Conservation (phyloP, 176 grass and related monocot species). For the Avena sativa region DNA sequence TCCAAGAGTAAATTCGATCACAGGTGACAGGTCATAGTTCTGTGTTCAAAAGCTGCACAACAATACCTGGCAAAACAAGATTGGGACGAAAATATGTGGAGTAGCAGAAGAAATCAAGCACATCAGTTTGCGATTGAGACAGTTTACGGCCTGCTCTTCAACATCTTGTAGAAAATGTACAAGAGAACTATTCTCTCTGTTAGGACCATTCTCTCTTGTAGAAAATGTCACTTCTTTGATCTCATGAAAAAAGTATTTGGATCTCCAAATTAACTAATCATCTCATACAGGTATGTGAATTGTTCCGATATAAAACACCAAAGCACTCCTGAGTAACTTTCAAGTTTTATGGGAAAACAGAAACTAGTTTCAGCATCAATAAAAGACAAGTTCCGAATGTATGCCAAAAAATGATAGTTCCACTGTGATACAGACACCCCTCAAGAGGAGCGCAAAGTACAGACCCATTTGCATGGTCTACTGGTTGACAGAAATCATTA, state of each 20-base stretch:
- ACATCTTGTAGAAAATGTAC: too few species aligned
- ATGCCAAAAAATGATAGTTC: not conserved
- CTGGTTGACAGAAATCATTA: not conserved
- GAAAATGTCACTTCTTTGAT: too few species aligned
- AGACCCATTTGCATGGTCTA: too few species aligned
- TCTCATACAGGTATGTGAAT: not conserved
- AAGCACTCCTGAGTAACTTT: not conserved
- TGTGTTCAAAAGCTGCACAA: too few species aligned
- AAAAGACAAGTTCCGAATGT: not conserved
- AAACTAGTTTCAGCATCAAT: conserved; percentile 7
- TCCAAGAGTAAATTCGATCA: not conserved
- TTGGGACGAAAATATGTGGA: too few species aligned
- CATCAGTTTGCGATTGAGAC: too few species aligned
- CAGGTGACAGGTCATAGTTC: not conserved
- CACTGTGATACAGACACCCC: not conserved
- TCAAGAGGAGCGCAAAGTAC: not conserved
- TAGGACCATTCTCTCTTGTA: too few species aligned
- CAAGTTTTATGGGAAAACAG: not conserved
- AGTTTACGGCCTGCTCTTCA: too few species aligned
- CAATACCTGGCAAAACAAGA: too few species aligned
- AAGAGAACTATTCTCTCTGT: too few species aligned
- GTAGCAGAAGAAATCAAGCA: too few species aligned
- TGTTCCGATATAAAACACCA: not conserved
- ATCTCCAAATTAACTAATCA: not conserved
- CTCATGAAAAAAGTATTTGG: not conserved